Percentiles rank a stretch among this genome's conserved stretches.
These are phyloP conservation scores for Kondoa subrosea DNA, from an alignment of 768 basidiomycete species.

Conservation along the genomic window DNA sequence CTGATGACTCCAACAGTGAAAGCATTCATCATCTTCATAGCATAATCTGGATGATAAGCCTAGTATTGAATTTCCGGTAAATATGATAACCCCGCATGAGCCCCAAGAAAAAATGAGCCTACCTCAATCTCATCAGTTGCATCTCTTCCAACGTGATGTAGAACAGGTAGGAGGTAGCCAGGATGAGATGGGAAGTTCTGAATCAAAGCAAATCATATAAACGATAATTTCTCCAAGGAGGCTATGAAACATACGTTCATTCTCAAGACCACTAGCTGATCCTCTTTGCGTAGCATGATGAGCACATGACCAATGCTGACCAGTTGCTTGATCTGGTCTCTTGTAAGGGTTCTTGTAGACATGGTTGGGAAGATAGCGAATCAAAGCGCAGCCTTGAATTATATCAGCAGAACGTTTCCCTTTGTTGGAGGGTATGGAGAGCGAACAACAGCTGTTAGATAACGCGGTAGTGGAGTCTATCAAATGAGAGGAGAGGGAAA, in stretches of 20 bases:
- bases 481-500: too few relatives aligned
- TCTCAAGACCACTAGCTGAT: constrained; percentile 16
- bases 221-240: too few relatives aligned
- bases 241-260: constrained; percentile 44
- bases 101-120: neutral
- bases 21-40: constrained; percentile 41
- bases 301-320: constrained; percentile 19
- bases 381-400: too few relatives aligned
- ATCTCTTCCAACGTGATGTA: constrained; percentile 89
- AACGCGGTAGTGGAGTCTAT: too few relatives aligned
- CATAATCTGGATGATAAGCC: constrained; percentile 61
- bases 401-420: too few relatives aligned
- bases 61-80: constrained; percentile 31
- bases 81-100: neutral
- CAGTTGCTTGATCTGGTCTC: constrained; percentile 14
- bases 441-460: too few relatives aligned
- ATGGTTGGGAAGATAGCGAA: neutral
- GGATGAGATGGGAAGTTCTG: constrained; percentile 79
- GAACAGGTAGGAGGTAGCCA: constrained; percentile 68
- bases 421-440: too few relatives aligned
- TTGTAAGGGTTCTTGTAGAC: constrained; percentile 1
- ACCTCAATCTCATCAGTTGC: constrained; percentile 69
- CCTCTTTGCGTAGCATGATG: constrained; percentile 8
- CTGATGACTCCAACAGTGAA: constrained; percentile 54
- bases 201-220: too few relatives aligned